These are phyloP conservation scores for Parathielavia appendiculata DNA, from an alignment of 495 filamentous ascomycete species.

Conservation along the genomic window DNA sequence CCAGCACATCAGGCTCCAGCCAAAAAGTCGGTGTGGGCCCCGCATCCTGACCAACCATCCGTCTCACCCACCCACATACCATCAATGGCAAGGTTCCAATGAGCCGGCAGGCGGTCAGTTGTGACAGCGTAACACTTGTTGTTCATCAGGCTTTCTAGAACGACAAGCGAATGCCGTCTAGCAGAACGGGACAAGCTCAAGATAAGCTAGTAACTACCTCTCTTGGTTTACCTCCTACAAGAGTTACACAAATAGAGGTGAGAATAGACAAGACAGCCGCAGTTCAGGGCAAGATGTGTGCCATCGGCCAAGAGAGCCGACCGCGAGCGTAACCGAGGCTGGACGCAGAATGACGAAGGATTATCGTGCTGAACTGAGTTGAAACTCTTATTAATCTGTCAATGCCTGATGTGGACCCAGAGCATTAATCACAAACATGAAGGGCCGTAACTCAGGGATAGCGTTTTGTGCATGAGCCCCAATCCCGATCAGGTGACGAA, in stretches of 20 bases:
- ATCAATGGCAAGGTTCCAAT: not conserved
- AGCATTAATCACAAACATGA: slow-evolving; percentile 28
- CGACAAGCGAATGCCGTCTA: not conserved
- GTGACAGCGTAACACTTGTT: not conserved
- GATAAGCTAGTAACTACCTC: not conserved
- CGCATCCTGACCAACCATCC: slow-evolving; percentile 4
- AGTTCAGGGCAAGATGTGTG: too few relatives aligned
- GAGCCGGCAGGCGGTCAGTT: slow-evolving; percentile 1
- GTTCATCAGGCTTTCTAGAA: slow-evolving; percentile 7
- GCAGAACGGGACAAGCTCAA: not conserved
- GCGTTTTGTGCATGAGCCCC: too few relatives aligned
- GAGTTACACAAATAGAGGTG: not conserved
- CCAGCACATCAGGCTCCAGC: slow-evolving; percentile 25
- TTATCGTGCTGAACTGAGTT: slow-evolving; percentile 16
- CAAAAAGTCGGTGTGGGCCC: slow-evolving; percentile 36
- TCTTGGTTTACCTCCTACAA: not conserved
- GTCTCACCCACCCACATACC: not conserved
- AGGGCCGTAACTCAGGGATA: too few relatives aligned
- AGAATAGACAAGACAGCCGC: too few relatives aligned
- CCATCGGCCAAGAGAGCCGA: too few relatives aligned
- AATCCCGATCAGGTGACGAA: too few relatives aligned
- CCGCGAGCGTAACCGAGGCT: too few relatives aligned
- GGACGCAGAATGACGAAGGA: slow-evolving; percentile 1
- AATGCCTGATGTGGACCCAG: slow-evolving; percentile 14
- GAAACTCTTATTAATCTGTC: slow-evolving; percentile 26